These are phyloP conservation scores for Zea luxurians DNA, from an alignment of 176 grass and related monocot genomes.

Conservation along the genomic window DNA sequence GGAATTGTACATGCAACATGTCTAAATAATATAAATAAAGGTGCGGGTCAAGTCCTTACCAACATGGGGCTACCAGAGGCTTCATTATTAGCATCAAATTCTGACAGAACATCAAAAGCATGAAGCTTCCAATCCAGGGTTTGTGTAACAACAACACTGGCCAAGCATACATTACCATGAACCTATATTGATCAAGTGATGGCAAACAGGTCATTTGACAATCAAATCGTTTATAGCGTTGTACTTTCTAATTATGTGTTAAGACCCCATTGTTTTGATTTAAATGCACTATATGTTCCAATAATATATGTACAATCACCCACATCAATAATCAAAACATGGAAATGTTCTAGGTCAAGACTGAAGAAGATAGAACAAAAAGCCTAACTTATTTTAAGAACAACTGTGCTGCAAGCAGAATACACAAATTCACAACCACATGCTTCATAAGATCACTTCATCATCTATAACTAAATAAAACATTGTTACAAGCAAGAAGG, in stretches of 20 bases:
- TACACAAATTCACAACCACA: constrained; percentile 1
- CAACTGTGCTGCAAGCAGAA: constrained; percentile 12
- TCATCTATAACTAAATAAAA: constrained; percentile 25
- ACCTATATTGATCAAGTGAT: constrained; percentile 64
- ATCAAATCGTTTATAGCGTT: constrained; percentile 21
- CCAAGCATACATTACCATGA: constrained; percentile 93
- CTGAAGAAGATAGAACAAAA: constrained; percentile 1
- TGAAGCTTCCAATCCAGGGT: constrained; percentile 99
- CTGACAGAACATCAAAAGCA: constrained; percentile 97
- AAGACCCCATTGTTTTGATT: neutral
- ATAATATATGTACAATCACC: neutral
- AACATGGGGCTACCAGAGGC: constrained; percentile 69
- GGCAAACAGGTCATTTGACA: constrained; percentile 31
- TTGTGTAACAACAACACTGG: constrained; percentile 96
- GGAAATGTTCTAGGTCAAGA: constrained; percentile 6
- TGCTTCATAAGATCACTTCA: constrained; percentile 9
- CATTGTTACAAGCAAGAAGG: neutral
- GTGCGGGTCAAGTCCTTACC: constrained; percentile 49
- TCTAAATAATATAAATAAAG: constrained; percentile 29
- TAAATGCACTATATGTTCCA: constrained; percentile 19
- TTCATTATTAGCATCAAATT: constrained; percentile 91
- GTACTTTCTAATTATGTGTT: neutral
- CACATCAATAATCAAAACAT: constrained; percentile 30
- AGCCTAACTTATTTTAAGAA: constrained; percentile 1
- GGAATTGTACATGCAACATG: neutral